Evolutionary conservation across 2,329 filamentous ascomycete genomes (phyloP), one percentile per base, ranked within the genome.

Genomic region (Karstenula rhodostoma): DNA sequence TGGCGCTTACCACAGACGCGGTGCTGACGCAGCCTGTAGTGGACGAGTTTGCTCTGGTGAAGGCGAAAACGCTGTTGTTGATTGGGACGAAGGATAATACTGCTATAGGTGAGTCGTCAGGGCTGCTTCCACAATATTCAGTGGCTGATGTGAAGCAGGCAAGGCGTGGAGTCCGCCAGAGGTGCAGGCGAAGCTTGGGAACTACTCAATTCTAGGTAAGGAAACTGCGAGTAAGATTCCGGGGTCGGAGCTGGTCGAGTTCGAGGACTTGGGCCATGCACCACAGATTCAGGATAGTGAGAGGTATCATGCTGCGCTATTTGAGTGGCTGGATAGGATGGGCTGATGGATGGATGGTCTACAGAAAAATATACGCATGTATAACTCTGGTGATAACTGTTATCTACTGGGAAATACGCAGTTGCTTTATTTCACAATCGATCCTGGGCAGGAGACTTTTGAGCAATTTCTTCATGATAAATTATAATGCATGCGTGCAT

Each of bases 121-220:
- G n/a, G n/a, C n/a, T n/a, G n/a, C n/a, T n/a, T n/a, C n/a, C n/a
- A n/a, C 12, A 32, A 32, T 5, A 32, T 32, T 10, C 15, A 17
- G n/a, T 40, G 15, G n/a, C 37, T 40, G 15, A 40, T 40, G 37
- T n/a, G 37, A n/a, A 40, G 37, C 37, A 40, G 47, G 47, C 25
- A 49, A 49, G 27, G 47, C 47, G 47, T 49, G 47, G 47, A 49
- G 47, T 49, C 47, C 47, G 27, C 27, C 27, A 4, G 47, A 49
- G 17, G 47, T 49, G 47, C 47, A 49, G 47, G 47, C 47, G 27
- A 49, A 33, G 47, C 19, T 49, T 17, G 47, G 47, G 15, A 35
- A 49, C 8, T 49, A 49, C 27, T 33, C 25, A 27, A 27, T 49
- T 17, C 17, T 49, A n/a, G 47, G 47, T 17, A 49, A 49, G 47